Percentiles rank a stretch among this genome's conserved stretches.
Evolutionary conservation across 2,329 filamentous ascomycete species (phyloP).

Genomic region (Chalara sp.): DNA sequence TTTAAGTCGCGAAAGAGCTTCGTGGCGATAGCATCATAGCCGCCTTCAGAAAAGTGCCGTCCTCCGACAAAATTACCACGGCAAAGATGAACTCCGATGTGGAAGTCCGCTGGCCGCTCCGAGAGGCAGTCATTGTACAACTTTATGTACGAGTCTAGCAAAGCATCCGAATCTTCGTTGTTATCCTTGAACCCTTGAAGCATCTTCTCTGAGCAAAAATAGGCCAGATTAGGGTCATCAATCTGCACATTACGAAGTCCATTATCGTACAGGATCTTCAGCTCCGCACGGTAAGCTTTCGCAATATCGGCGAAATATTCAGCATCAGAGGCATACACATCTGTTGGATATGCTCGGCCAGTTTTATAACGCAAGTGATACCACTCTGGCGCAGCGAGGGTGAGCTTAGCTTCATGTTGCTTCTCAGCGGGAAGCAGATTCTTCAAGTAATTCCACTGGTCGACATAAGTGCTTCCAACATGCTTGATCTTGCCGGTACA

Average conservation of each 20-base stretch:
- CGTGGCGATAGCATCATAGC: constrained; percentile 60
- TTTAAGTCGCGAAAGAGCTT: constrained; percentile 58
- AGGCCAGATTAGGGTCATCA: constrained; percentile 54
- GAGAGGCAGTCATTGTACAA: constrained; percentile 69
- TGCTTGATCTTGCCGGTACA: constrained; percentile 35
- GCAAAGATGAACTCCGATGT: constrained; percentile 72
- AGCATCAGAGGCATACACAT: constrained; percentile 42
- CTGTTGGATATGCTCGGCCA: constrained; percentile 42
- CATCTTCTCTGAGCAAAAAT: constrained; percentile 70
- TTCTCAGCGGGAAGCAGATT: constrained; percentile 50
- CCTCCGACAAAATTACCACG: constrained; percentile 61
- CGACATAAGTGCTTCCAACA: constrained; percentile 38
- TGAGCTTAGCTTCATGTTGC: constrained; percentile 62
- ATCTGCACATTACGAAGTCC: constrained; percentile 48
- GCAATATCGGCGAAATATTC: constrained; percentile 49
- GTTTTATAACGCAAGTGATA: constrained; percentile 59
- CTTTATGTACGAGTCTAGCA: constrained; percentile 68
- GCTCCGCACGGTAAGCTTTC: constrained; percentile 43
- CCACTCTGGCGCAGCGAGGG: constrained; percentile 60
- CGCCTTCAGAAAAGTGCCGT: constrained; percentile 59
- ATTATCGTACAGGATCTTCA: constrained; percentile 44
- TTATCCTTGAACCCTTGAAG: constrained; percentile 55
- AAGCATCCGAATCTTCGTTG: constrained; percentile 60
- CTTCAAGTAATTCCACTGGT: constrained; percentile 55
- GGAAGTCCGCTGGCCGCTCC: constrained; percentile 60